These are phyloP conservation scores for Aspergillus sp. DNA, from an alignment of 2,329 filamentous ascomycete genomes.

Conservation along the genomic window DNA sequence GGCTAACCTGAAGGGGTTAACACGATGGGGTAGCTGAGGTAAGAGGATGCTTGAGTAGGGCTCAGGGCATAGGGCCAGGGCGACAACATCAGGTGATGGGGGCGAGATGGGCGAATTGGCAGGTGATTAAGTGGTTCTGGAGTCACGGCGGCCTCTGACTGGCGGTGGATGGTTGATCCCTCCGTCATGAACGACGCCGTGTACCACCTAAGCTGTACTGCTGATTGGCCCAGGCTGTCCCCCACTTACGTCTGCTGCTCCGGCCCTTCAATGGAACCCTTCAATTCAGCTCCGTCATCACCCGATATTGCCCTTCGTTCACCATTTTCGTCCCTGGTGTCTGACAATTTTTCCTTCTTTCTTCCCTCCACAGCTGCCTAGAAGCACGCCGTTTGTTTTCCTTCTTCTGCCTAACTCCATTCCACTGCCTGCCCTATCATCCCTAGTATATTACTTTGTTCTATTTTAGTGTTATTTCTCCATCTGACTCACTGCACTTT, in stretches of 20 bases:
- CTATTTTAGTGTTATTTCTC: constrained; percentile 4
- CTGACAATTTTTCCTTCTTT: constrained; percentile 11
- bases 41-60: background rate
- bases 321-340: constrained; percentile 12
- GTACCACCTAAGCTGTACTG: background rate
- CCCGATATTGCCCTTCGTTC: constrained; percentile 18
- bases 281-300: constrained; percentile 9
- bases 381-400: background rate
- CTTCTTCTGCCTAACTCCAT: background rate
- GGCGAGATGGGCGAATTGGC: background rate
- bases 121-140: background rate
- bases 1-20: background rate
- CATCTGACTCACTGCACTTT: constrained; percentile 7
- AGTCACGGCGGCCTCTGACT: background rate
- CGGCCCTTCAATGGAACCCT: constrained; percentile 9
- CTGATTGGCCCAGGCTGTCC: background rate
- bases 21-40: background rate
- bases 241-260: constrained; percentile 11
- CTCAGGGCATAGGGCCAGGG: constrained; percentile 15
- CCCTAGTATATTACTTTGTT: background rate
- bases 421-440: background rate
- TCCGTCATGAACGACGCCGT: constrained; percentile 1
- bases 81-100: background rate
- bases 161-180: background rate
- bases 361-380: background rate